Evolutionary conservation across 1,284 basidiomycete genomes (phyloP), one percentile per base, ranked within the genome.

Genomic region (Sporisorium sorghi): DNA sequence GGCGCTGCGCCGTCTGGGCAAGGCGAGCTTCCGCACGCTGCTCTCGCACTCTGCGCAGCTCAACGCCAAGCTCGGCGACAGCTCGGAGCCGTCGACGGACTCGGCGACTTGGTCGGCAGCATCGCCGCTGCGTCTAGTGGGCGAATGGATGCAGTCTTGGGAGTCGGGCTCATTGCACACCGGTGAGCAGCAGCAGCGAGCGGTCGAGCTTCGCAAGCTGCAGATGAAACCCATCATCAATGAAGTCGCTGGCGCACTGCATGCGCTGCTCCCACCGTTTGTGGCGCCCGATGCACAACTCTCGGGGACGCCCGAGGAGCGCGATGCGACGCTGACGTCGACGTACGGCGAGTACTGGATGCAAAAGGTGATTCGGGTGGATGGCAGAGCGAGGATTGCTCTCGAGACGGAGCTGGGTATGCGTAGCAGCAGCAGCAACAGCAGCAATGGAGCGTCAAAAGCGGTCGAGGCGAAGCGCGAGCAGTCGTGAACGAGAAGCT

Each of bases 1-100:
- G 59, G 82, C 77, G 9, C 60, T 83, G 6, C 62, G 80, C 33
- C 63, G 71, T 12, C 63, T 83, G 12, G 82, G 82, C 26, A 76
- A 73, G 37, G 71, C 77, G 37, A 76, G 77, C 40, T 76, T 82
- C 66, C 74, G 74, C 24, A 67, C 73, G n/a, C 44, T 82, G 2
- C 72, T 82, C n/a, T 66, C 67, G 12, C 52, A 33, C 24, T 63
- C 68, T 30, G 43, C 66, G 30, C 58, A 62, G 43, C 57, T 70
- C 42, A 58, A 64, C 21, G 67, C 66, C 14, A 56, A 56, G 30
- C 59, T 71, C 28, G 60, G 58, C 28, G 64, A 71, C 7, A 51
- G 49, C 23, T 44, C 53, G 15, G 51, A 69, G n/a, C 54, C 46
- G n/a, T n/a, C n/a, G 33, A 19, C 42, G 2, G 43, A 58, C 2